These are phyloP conservation scores for Wickerhamiella musiphila DNA, from an alignment of 805 yeast genomes.

Conservation along the genomic window DNA sequence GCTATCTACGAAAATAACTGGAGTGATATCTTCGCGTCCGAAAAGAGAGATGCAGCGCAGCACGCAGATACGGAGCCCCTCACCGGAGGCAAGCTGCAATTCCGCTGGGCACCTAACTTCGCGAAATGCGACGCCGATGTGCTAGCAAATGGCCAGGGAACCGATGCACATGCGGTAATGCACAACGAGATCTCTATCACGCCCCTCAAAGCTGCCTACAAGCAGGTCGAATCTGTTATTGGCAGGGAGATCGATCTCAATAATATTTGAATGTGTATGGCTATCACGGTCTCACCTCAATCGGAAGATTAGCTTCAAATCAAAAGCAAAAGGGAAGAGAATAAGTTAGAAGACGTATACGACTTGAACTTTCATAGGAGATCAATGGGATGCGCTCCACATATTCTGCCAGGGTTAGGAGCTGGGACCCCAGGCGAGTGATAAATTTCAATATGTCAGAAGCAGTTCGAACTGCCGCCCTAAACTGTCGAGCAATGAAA, in stretches of 20 bases:
- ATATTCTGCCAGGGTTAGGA: too few species aligned
- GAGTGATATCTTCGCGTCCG: slow-evolving; percentile 44
- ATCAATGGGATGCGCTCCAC: too few species aligned
- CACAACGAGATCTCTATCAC: slow-evolving; percentile 35
- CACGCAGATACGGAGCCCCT: neutral
- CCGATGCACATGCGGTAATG: slow-evolving; percentile 56
- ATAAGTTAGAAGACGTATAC: too few species aligned
- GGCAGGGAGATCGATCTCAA: slow-evolving; percentile 5
- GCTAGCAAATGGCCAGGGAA: slow-evolving; percentile 26
- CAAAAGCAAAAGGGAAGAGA: too few species aligned
- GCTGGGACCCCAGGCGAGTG: too few species aligned
- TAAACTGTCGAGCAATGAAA: neutral
- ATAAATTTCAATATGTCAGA: too few species aligned
- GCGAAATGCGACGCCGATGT: slow-evolving; percentile 42
- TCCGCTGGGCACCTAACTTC: slow-evolving; percentile 76
- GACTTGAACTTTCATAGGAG: too few species aligned
- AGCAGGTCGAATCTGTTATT: slow-evolving; percentile 5
- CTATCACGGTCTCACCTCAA: neutral
- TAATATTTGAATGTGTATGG: neutral
- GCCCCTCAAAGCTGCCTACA: slow-evolving; percentile 12
- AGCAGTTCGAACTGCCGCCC: too few species aligned
- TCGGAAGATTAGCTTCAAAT: neutral
- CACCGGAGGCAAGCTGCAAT: slow-evolving; percentile 21
- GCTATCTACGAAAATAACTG: slow-evolving; percentile 73
- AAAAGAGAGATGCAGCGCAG: slow-evolving; percentile 9